Evolutionary conservation across 179 eudicot genomes (phyloP).

Genomic region (Spinacia oleracea): DNA sequence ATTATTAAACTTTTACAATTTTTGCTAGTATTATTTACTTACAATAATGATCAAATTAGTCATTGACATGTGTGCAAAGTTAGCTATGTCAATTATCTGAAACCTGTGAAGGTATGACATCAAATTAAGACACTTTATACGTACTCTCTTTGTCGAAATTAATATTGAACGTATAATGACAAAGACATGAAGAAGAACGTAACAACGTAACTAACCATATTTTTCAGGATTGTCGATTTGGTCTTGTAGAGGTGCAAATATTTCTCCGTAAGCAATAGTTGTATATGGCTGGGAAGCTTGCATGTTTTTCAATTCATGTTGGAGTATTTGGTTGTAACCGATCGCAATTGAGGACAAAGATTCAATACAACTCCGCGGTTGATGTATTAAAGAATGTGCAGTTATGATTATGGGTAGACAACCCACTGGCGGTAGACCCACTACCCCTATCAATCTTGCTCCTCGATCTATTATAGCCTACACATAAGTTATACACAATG

Average conservation of each 20-base stretch:
- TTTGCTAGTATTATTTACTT: too few relatives aligned
- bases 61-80: too few relatives aligned
- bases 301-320: constrained; percentile 20
- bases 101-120: too few relatives aligned
- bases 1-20: too few relatives aligned
- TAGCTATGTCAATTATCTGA: too few relatives aligned
- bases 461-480: constrained; percentile 32
- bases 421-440: constrained; percentile 41
- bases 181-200: not conserved
- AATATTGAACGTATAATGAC: too few relatives aligned
- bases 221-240: constrained; percentile 29
- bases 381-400: not conserved
- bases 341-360: constrained; percentile 27
- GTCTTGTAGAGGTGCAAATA: constrained; percentile 26
- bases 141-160: too few relatives aligned
- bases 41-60: too few relatives aligned
- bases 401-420: constrained; percentile 38
- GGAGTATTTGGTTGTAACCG: constrained; percentile 31
- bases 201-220: constrained; percentile 40
- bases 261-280: constrained; percentile 28
- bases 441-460: constrained; percentile 33
- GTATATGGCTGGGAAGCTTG: constrained; percentile 12
- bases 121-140: too few relatives aligned
- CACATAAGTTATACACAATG: not conserved
- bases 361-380: constrained; percentile 33